Conservation (phyloP, 2,329 filamentous ascomycete species). For the Myriosclerotinia scirpicola region DNA sequence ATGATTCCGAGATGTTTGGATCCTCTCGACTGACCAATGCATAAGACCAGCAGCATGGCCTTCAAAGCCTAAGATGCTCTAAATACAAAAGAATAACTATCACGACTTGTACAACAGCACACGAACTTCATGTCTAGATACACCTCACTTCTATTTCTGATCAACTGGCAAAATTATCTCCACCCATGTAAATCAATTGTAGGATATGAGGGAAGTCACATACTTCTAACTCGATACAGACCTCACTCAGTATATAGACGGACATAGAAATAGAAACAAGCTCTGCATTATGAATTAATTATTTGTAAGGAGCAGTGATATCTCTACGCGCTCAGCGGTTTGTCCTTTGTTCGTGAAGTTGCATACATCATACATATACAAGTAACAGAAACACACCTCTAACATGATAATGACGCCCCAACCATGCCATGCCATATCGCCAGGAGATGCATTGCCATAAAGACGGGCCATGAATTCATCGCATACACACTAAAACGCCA, state of each 20-base stretch:
- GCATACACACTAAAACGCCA: constrained; percentile 6
- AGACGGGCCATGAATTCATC: not conserved
- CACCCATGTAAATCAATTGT: constrained; percentile 16
- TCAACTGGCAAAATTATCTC: constrained; percentile 1
- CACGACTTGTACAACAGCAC: constrained; percentile 14
- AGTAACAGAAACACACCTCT: not conserved
- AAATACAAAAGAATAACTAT: not conserved
- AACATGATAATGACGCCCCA: constrained; percentile 3
- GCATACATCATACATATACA: constrained; percentile 4
- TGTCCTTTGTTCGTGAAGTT: not conserved
- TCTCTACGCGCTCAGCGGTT: not conserved
- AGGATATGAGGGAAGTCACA: constrained; percentile 16
- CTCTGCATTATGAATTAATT: constrained; percentile 3
- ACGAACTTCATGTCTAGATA: constrained; percentile 15
- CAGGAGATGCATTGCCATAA: not conserved
- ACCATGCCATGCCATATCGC: not conserved
- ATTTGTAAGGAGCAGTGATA: not conserved
- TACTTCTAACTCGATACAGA: constrained; percentile 5
- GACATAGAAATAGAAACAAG: constrained; percentile 14
- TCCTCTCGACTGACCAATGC: constrained; percentile 22
- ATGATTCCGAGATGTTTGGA: not conserved
- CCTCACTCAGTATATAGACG: constrained; percentile 16
- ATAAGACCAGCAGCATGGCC: constrained; percentile 39
- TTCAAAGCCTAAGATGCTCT: constrained; percentile 22
- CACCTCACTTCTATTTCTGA: constrained; percentile 2